Evolutionary conservation across 805 yeast species (phyloP).

Genomic region (Cephaloascus fragrans): DNA sequence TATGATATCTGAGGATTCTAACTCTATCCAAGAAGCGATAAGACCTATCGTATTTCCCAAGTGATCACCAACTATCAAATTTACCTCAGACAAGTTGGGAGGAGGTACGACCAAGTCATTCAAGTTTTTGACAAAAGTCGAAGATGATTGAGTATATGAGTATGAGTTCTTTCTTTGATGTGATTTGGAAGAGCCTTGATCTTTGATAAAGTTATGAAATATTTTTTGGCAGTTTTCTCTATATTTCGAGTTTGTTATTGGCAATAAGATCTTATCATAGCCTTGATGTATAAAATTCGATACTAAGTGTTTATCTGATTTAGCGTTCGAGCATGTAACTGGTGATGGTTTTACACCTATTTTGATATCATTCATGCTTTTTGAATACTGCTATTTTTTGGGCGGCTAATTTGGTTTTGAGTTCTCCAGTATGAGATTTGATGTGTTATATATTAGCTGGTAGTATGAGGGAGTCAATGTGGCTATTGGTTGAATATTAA

Average conservation of each 20-base stretch:
- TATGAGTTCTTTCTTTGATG: too few species aligned
- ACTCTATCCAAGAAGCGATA: slow-evolving; percentile 61
- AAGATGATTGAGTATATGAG: too few species aligned
- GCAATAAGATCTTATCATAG: slow-evolving; percentile 42
- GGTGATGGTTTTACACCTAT: slow-evolving; percentile 39
- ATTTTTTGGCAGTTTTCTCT: slow-evolving; percentile 29
- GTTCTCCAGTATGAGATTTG: too few species aligned
- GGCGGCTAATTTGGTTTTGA: too few species aligned
- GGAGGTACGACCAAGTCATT: slow-evolving; percentile 20
- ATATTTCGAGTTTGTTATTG: slow-evolving; percentile 44
- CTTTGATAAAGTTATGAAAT: slow-evolving; percentile 21
- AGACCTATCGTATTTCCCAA: slow-evolving; percentile 39
- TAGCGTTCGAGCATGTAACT: slow-evolving; percentile 14
- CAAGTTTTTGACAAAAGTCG: too few species aligned
- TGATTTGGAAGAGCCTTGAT: slow-evolving; percentile 1
- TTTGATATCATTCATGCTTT: background rate
- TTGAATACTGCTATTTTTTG: too few species aligned
- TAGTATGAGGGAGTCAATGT: too few species aligned
- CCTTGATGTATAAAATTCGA: slow-evolving; percentile 22
- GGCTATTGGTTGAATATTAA: too few species aligned
- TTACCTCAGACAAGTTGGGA: slow-evolving; percentile 31
- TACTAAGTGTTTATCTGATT: slow-evolving; percentile 16
- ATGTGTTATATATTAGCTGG: too few species aligned
- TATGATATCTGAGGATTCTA: slow-evolving; percentile 41
- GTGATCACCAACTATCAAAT: slow-evolving; percentile 31